A percentile compares a stretch with the other conserved stretches of the same genome.
Evolutionary conservation across 2,329 filamentous ascomycete species (phyloP).

Genomic region (Arthroderma uncinatum): DNA sequence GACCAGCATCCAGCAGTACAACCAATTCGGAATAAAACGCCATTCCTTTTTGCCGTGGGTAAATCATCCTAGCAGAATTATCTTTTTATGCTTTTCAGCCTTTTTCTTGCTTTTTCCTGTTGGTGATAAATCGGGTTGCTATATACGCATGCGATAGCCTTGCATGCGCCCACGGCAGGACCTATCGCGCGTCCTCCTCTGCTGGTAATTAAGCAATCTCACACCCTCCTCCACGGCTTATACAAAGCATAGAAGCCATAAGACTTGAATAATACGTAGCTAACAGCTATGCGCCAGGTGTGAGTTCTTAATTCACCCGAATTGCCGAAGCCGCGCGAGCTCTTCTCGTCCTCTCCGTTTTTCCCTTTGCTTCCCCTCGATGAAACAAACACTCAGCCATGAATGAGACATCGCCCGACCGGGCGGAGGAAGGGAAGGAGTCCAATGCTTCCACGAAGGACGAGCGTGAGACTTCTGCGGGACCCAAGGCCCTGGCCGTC

Average conservation of each 20-base stretch:
- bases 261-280: not conserved
- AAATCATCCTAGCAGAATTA: not conserved
- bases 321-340: not conserved
- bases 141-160: constrained; percentile 6
- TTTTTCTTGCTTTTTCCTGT: constrained; percentile 1
- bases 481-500: constrained; percentile 38
- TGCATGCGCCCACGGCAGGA: constrained; percentile 3
- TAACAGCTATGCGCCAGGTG: not conserved
- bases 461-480: constrained; percentile 4
- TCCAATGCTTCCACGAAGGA: constrained; percentile 3
- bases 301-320: not conserved
- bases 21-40: not conserved
- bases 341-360: not conserved
- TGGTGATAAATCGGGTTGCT: constrained; percentile 4
- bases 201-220: not conserved
- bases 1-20: too few relatives aligned
- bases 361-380: not conserved
- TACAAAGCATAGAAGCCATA: not conserved
- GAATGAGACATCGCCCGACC: constrained; percentile 10
- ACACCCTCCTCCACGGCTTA: not conserved
- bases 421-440: constrained; percentile 9
- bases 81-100: constrained; percentile 1
- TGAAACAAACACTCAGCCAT: not conserved
- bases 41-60: not conserved
- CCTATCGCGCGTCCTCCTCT: not conserved